Evolutionary conservation across 2,329 filamentous ascomycete genomes (phyloP), one percentile per base, ranked within the genome.

Genomic region (Thielaviopsis ethacetica): DNA sequence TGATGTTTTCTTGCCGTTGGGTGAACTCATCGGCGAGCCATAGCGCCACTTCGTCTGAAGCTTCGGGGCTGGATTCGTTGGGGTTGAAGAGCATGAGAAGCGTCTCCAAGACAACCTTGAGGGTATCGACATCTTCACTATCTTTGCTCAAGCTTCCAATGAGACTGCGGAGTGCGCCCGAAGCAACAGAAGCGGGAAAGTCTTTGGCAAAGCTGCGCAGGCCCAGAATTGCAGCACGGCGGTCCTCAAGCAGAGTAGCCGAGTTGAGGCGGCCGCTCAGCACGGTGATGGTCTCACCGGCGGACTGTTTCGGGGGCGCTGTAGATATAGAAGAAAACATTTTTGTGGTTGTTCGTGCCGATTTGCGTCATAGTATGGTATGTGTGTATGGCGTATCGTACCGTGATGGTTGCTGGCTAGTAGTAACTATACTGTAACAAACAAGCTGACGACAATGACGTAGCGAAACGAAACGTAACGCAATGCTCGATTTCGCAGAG

Each of bases 11-110:
- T 80, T 96, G 91, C 63, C 88, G 84, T 76, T 95, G 91, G 38
- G 93, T 96, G 69, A 98, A 98, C 71, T 97, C 91, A 72, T 98
- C 93, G 58, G 93, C 93, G 61, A 98, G 78, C 90, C 93, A 98
- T 27, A 97, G 76, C 19, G 86, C 86, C 65, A 98, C 94, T 71
- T 98, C 93, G 64, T 97, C 91, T 15, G 91, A 95, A 58, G 91
- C 89, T 77, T 97, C 91, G 34, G 89, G 80, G 76, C 88, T 94
- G 68, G 76, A 75, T 65, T 79, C 76, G 65, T 84, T 84, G 49
- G 82, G 82, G 63, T 72, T 83, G 70, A 97, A 97, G 49, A 98
- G 83, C 84, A 94, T 91, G 69, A 97, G 76, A 66, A 98, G 75
- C 52, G 94, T 98, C 78, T 98, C 93, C 63, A 98, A 77, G 62